Percentiles rank a stretch among this genome's conserved stretches.
These are phyloP conservation scores for Microsporum ferrugineum DNA, from an alignment of 2,329 filamentous ascomycete species.

Conservation along the genomic window DNA sequence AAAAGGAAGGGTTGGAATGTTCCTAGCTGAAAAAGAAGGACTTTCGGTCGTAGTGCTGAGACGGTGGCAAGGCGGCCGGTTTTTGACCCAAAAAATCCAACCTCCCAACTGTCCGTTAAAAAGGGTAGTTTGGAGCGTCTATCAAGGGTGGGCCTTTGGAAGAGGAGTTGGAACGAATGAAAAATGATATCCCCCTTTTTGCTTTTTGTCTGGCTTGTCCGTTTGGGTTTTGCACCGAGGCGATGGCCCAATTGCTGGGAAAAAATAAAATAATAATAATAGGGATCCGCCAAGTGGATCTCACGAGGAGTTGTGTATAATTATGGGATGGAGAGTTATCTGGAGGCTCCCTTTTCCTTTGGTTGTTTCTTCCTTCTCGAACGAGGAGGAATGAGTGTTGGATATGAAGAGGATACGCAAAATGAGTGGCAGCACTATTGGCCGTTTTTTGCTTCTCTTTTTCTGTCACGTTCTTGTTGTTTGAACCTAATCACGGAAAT, in stretches of 20 bases:
- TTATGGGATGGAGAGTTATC: not conserved
- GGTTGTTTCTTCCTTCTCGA: not conserved
- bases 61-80: slow-evolving; percentile 4
- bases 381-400: not conserved
- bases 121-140: slow-evolving; percentile 1
- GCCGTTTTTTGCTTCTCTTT: not conserved
- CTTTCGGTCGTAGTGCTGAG: not conserved
- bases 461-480: not conserved
- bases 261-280: not conserved
- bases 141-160: slow-evolving; percentile 2
- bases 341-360: not conserved
- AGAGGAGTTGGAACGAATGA: not conserved
- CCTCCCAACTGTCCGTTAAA: slow-evolving; percentile 1
- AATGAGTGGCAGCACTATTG: not conserved
- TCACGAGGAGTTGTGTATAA: not conserved
- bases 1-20: not conserved
- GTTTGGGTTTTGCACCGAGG: slow-evolving; percentile 1
- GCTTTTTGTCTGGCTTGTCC: not conserved
- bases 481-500: slow-evolving; percentile 1
- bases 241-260: slow-evolving; percentile 1
- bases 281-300: slow-evolving; percentile 3
- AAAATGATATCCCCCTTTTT: not conserved
- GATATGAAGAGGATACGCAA: not conserved
- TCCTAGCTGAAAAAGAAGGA: slow-evolving; percentile 1
- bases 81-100: slow-evolving; percentile 4